phyloP scores from a whole-genome alignment of 257 asterid species.

The Primulina eburnea region DNA sequence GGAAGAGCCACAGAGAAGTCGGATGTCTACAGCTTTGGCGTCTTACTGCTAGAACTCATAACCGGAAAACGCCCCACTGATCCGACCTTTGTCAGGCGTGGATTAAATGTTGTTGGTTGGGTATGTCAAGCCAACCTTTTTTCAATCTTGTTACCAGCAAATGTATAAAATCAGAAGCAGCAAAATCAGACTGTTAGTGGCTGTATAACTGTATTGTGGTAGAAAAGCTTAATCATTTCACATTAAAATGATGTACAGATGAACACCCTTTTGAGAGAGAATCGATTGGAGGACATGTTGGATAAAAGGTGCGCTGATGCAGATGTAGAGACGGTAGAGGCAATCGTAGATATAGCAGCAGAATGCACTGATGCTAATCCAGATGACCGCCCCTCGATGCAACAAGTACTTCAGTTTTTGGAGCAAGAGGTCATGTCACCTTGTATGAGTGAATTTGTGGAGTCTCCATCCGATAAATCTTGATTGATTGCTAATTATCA shows the following conservation, averaged over 20 bases:
- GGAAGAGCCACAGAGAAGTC: slow-evolving; percentile 94
- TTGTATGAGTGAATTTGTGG: slow-evolving; percentile 68
- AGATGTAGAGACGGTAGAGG: slow-evolving; percentile 78
- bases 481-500: slow-evolving; percentile 21
- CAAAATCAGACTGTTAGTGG: not conserved
- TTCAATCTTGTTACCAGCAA: not conserved
- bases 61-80: slow-evolving; percentile 96
- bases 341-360: slow-evolving; percentile 74
- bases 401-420: slow-evolving; percentile 74
- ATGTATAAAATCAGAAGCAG: not conserved
- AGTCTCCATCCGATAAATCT: slow-evolving; percentile 80
- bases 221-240: too few relatives aligned
- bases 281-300: slow-evolving; percentile 61
- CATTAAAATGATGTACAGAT: slow-evolving; percentile 39
- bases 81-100: slow-evolving; percentile 71
- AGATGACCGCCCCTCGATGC: slow-evolving; percentile 87
- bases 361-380: slow-evolving; percentile 84
- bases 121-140: slow-evolving; percentile 31
- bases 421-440: slow-evolving; percentile 98
- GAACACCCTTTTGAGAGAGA: slow-evolving; percentile 66
- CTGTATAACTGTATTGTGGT: not conserved
- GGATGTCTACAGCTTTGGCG: slow-evolving; percentile 95
- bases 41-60: slow-evolving; percentile 75
- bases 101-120: slow-evolving; percentile 95
- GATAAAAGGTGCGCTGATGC: slow-evolving; percentile 72